phyloP scores from a whole-genome alignment of 2,329 filamentous ascomycete genomes.

The Trichophyton mentagrophytes region DNA sequence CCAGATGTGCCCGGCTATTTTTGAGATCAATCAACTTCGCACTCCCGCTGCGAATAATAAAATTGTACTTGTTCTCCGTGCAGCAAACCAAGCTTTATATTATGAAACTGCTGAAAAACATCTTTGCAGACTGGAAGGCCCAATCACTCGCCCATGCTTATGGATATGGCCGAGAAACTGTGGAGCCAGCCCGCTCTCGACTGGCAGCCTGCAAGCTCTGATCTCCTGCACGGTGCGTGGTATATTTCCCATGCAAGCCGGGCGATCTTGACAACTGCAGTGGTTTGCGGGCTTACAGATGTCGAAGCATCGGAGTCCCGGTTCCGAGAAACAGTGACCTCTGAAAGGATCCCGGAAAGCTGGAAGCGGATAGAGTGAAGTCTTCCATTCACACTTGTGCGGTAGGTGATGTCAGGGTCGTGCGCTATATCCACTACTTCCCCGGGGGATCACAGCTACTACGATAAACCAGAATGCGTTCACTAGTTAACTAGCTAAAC shows the following conservation, averaged over 20 bases:
- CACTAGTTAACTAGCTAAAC: not conserved
- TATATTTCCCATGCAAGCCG: not conserved
- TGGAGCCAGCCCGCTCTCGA: not conserved
- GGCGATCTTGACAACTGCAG: not conserved
- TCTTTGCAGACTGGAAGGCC: not conserved
- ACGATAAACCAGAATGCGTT: too few relatives aligned
- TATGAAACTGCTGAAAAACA: not conserved
- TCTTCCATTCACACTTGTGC: too few relatives aligned
- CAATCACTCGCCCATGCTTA: not conserved
- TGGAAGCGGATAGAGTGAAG: too few relatives aligned
- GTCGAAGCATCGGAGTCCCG: not conserved
- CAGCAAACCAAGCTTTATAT: not conserved
- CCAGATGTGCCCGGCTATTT: not conserved
- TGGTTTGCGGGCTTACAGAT: not conserved
- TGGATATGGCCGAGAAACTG: conserved; percentile 4
- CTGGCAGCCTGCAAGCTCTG: not conserved
- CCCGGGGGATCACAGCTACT: too few relatives aligned
- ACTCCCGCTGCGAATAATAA: not conserved
- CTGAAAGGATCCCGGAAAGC: not conserved
- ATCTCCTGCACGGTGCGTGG: not conserved
- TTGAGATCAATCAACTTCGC: conserved; percentile 1
- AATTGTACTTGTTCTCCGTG: conserved; percentile 6
- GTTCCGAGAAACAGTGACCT: not conserved
- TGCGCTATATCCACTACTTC: too few relatives aligned
- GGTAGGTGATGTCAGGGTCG: too few relatives aligned